phyloP scores from a whole-genome alignment of 306 rosid species.

The Carpinus viminea region DNA sequence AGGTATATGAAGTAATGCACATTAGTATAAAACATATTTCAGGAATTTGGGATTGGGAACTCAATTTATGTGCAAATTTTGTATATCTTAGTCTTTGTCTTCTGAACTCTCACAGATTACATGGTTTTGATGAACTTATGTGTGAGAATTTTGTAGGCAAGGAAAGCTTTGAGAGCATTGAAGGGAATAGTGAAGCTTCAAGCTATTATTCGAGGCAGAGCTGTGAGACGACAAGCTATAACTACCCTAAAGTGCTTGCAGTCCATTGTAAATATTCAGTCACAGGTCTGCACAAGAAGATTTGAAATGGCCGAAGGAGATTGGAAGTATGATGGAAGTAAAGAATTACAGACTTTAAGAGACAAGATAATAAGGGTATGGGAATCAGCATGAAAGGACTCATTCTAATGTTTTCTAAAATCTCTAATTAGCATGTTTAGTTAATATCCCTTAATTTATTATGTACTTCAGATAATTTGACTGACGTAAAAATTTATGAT shows the following conservation, averaged over 20 bases:
- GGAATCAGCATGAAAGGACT: neutral
- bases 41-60: neutral
- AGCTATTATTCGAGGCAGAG: conserved; percentile 88
- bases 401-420: neutral
- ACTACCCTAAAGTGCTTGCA: conserved; percentile 82
- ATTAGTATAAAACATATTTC: neutral
- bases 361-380: conserved; percentile 67
- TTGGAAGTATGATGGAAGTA: conserved; percentile 37
- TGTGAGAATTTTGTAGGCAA: conserved; percentile 59
- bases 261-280: conserved; percentile 78
- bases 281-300: conserved; percentile 68
- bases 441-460: neutral
- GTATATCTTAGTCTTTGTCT: neutral
- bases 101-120: neutral
- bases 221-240: conserved; percentile 89
- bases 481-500: neutral
- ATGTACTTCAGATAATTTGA: neutral
- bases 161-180: conserved; percentile 81
- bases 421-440: neutral
- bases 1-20: neutral
- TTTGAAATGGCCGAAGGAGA: conserved; percentile 50
- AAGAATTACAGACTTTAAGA: conserved; percentile 46
- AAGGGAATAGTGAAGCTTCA: conserved; percentile 96
- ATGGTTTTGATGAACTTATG: conserved; percentile 1
- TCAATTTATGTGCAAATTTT: neutral